Percentiles rank a stretch among this genome's conserved stretches.
These are phyloP conservation scores for Russula virescens DNA, from an alignment of 768 basidiomycete species.

Conservation along the genomic window DNA sequence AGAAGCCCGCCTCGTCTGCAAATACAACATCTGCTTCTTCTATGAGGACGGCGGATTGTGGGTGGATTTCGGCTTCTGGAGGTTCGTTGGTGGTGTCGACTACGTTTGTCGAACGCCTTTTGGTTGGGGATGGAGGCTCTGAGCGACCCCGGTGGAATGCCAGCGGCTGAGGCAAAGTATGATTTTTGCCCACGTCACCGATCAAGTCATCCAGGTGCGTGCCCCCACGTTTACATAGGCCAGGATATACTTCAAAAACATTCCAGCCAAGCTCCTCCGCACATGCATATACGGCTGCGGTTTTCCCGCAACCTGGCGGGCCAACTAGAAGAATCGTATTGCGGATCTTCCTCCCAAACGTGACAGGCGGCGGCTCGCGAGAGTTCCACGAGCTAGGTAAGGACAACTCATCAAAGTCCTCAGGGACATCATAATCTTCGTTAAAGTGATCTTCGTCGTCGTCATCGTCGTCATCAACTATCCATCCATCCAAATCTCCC, in stretches of 20 bases:
- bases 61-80: neutral
- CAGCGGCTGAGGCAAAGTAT: slow-evolving; percentile 39
- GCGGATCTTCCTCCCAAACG: slow-evolving; percentile 49
- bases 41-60: slow-evolving; percentile 81
- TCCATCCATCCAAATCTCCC: slow-evolving; percentile 18
- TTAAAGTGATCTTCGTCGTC: slow-evolving; percentile 8
- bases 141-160: slow-evolving; percentile 20
- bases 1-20: slow-evolving; percentile 80
- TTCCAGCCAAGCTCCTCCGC: slow-evolving; percentile 93
- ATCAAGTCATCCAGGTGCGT: slow-evolving; percentile 71
- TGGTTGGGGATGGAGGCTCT: slow-evolving; percentile 18
- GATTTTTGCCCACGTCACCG: slow-evolving; percentile 93
- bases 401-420: slow-evolving; percentile 1
- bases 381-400: slow-evolving; percentile 1
- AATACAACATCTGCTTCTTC: slow-evolving; percentile 96
- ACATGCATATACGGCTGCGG: slow-evolving; percentile 88
- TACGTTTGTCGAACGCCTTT: neutral
- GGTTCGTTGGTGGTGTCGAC: neutral
- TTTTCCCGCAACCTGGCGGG: slow-evolving; percentile 84
- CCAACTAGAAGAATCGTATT: slow-evolving; percentile 86
- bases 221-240: slow-evolving; percentile 84
- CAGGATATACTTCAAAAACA: slow-evolving; percentile 94
- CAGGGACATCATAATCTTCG: neutral
- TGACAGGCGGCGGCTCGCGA: slow-evolving; percentile 15
- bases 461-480: slow-evolving; percentile 20